Conservation (phyloP, 2,329 filamentous ascomycete genomes). For the Apiospora saccharicola region DNA sequence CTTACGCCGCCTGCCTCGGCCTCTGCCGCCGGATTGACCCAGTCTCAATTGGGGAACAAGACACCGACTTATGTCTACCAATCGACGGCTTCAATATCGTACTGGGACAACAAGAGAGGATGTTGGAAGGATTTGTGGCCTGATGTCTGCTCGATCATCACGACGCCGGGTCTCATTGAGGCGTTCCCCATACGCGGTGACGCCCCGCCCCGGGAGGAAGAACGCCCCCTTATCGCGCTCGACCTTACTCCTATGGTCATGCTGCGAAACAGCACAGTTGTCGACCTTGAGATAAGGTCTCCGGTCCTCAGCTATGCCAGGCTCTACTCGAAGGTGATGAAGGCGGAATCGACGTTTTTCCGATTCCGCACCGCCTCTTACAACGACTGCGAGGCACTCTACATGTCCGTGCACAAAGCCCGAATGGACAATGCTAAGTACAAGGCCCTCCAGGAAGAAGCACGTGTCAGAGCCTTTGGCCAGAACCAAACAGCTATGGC, state of each 20-base stretch:
- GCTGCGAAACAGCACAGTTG: conserved; percentile 86
- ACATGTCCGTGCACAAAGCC: conserved; percentile 85
- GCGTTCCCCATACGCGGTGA: conserved; percentile 55
- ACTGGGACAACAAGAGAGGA: conserved; percentile 67
- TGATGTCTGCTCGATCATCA: conserved; percentile 61
- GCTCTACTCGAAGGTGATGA: conserved; percentile 71
- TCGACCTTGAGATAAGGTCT: conserved; percentile 94
- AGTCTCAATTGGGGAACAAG: conserved; percentile 29
- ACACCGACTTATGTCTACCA: conserved; percentile 12
- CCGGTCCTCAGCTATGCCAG: conserved; percentile 69
- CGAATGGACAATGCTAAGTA: conserved; percentile 94
- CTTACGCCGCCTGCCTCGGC: conserved; percentile 82
- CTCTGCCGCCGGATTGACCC: conserved; percentile 68
- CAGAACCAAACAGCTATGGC: conserved; percentile 54
- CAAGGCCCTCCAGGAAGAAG: conserved; percentile 71
- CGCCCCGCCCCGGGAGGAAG: conserved; percentile 45
- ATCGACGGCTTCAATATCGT: conserved; percentile 64
- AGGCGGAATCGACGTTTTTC: conserved; percentile 74
- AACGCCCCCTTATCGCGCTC: conserved; percentile 67
- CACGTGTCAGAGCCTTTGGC: conserved; percentile 75
- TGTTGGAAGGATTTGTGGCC: conserved; percentile 65
- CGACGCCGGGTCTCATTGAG: conserved; percentile 66
- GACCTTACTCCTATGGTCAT: conserved; percentile 92
- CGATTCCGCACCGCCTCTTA: conserved; percentile 85
- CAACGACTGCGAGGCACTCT: conserved; percentile 82